Evolutionary conservation across 2,329 filamentous ascomycete genomes (phyloP).

Genomic region (Catunica adiposa): DNA sequence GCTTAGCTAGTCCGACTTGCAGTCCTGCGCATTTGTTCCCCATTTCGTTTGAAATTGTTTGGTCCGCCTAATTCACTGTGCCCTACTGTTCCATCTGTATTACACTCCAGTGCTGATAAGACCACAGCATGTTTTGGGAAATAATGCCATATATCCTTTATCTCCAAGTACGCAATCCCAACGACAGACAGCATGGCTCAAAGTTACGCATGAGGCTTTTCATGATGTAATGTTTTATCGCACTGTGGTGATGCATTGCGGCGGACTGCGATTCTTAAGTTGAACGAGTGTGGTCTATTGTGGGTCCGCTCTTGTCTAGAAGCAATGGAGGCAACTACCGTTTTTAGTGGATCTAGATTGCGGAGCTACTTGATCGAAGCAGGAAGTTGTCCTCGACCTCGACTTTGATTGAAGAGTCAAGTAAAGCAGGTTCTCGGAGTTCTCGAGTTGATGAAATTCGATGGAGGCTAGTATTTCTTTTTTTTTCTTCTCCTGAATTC

Average conservation of each 20-base stretch:
- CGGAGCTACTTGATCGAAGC: too few relatives aligned
- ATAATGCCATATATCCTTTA: too few relatives aligned
- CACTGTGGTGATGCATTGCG: neutral
- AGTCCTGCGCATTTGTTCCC: too few relatives aligned
- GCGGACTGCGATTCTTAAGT: neutral
- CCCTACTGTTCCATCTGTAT: neutral
- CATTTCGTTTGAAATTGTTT: neutral
- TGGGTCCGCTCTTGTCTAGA: neutral
- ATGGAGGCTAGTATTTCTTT: neutral
- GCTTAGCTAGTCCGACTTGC: neutral
- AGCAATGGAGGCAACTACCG: neutral
- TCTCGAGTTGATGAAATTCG: too few relatives aligned
- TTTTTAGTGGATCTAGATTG: neutral
- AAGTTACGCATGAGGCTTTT: neutral
- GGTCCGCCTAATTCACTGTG: neutral
- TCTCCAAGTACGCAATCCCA: too few relatives aligned
- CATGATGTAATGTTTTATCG: conserved; percentile 2
- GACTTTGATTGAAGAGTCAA: too few relatives aligned
- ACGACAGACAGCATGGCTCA: too few relatives aligned
- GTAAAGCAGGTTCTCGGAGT: too few relatives aligned
- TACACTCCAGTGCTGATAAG: neutral
- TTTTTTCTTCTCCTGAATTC: neutral
- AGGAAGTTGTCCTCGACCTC: too few relatives aligned
- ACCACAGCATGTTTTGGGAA: too few relatives aligned
- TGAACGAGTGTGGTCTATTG: conserved; percentile 1